These are phyloP conservation scores for Camelina hispida DNA, from an alignment of 345 rosid species.

Conservation along the genomic window DNA sequence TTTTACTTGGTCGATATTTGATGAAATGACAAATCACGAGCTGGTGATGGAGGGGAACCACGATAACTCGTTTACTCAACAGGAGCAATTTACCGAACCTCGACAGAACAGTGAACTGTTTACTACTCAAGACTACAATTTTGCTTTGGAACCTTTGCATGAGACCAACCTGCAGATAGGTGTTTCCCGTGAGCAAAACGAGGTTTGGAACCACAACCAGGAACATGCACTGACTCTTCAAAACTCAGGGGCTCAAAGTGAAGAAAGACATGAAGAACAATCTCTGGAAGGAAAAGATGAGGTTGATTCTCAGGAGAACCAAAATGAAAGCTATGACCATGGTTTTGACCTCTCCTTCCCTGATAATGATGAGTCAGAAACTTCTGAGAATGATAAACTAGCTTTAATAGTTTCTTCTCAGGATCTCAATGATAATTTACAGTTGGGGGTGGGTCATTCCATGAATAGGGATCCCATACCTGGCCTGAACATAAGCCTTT, in stretches of 20 bases:
- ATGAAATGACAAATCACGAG: conserved; percentile 50
- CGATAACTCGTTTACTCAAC: conserved; percentile 27
- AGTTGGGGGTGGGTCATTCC: conserved; percentile 59
- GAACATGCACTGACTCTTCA: conserved; percentile 32
- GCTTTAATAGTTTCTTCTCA: conserved; percentile 30
- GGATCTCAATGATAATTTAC: conserved; percentile 46
- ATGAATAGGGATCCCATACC: conserved; percentile 59
- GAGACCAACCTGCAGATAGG: conserved; percentile 42
- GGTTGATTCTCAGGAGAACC: conserved; percentile 49
- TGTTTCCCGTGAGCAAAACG: conserved; percentile 39
- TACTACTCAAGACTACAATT: conserved; percentile 37
- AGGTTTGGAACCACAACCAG: conserved; percentile 31
- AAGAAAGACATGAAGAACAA: conserved; percentile 36
- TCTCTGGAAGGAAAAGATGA: conserved; percentile 46
- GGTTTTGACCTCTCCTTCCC: conserved; percentile 40
- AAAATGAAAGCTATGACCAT: conserved; percentile 37
- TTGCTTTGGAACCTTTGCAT: conserved; percentile 39
- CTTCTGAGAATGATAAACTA: conserved; percentile 42
- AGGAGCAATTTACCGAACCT: conserved; percentile 38
- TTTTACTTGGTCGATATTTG: conserved; percentile 13
- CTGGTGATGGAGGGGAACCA: conserved; percentile 37
- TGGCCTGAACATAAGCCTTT: conserved; percentile 43
- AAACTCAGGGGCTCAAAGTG: conserved; percentile 35
- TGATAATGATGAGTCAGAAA: conserved; percentile 37
- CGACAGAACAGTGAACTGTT: conserved; percentile 36